Percentiles rank a stretch among this genome's conserved stretches.
Conservation (phyloP, 192 early-diverging fungal species). For the Coemansia sp. region DNA sequence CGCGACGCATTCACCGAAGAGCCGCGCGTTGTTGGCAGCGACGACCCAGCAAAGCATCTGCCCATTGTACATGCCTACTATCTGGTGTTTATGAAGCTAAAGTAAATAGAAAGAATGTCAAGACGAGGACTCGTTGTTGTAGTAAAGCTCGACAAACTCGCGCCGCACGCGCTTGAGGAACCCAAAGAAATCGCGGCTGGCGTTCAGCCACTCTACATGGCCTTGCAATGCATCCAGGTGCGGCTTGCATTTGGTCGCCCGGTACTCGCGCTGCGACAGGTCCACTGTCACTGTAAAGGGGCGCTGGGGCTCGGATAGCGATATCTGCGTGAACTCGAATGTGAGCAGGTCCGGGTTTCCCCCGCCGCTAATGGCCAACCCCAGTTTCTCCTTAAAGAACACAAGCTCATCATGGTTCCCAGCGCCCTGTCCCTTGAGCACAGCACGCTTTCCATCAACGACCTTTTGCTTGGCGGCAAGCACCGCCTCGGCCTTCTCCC, state of each 20-base stretch:
- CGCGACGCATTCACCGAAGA: conserved; percentile 44
- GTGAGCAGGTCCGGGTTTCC: conserved; percentile 55
- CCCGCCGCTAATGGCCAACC: conserved; percentile 48
- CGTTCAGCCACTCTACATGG: conserved; percentile 58
- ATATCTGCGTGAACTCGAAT: conserved; percentile 67
- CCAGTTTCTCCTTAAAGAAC: conserved; percentile 54
- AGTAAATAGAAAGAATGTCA: conserved; percentile 18
- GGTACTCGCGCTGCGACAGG: conserved; percentile 57
- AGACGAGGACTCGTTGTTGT: too few species aligned
- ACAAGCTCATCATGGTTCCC: conserved; percentile 57
- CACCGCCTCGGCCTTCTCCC: conserved; percentile 1
- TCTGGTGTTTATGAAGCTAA: conserved; percentile 53
- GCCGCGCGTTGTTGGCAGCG: conserved; percentile 24
- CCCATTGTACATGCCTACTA: conserved; percentile 56
- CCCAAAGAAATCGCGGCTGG: conserved; percentile 63
- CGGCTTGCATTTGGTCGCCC: conserved; percentile 57
- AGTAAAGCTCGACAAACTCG: conserved; percentile 54
- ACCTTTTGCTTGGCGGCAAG: conserved; percentile 54
- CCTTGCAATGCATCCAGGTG: conserved; percentile 41
- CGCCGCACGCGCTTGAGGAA: conserved; percentile 67
- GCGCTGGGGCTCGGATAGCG: conserved; percentile 51
- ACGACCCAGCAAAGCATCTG: conserved; percentile 15
- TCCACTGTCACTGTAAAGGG: conserved; percentile 60
- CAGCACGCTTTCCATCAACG: conserved; percentile 48
- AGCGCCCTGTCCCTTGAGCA: conserved; percentile 51